phyloP scores from a whole-genome alignment of 2,329 filamentous ascomycete genomes.

The Botrytis aclada region DNA sequence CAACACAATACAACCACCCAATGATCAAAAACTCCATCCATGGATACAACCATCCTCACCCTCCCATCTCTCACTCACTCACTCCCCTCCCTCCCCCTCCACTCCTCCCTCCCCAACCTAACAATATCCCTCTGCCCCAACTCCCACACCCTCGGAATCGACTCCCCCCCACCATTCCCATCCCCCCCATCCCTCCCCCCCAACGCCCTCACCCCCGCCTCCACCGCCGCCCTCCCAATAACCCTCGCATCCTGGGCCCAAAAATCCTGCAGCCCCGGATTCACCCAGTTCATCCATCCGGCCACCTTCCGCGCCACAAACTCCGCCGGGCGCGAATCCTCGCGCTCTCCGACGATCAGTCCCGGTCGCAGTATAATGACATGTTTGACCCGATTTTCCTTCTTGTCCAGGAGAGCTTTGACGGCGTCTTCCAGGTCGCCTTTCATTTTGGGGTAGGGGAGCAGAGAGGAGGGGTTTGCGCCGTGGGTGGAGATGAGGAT shows the following conservation, averaged over 20 bases:
- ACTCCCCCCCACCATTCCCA: no score
- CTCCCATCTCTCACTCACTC: not conserved
- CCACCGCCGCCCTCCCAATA: conserved; percentile 54
- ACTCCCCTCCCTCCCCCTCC: conserved; percentile 25
- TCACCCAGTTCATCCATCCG: conserved; percentile 52
- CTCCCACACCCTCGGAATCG: conserved; percentile 47
- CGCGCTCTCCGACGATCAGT: conserved; percentile 68
- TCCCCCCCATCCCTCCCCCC: conserved; percentile 50
- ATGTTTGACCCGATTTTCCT: conserved; percentile 61
- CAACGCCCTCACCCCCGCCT: conserved; percentile 45
- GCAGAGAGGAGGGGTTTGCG: conserved; percentile 49
- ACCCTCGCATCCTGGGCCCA: conserved; percentile 65
- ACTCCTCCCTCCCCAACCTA: conserved; percentile 46
- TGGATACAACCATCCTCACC: no score
- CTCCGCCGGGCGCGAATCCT: conserved; percentile 59
- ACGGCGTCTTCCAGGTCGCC: conserved; percentile 79
- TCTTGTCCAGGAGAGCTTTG: conserved; percentile 47
- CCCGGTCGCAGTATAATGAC: conserved; percentile 77
- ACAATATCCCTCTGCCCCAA: conserved; percentile 50
- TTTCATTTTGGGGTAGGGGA: conserved; percentile 72
- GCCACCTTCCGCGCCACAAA: conserved; percentile 54
- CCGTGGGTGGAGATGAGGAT: conserved; percentile 48
- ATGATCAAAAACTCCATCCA: not conserved
- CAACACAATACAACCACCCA: not conserved
- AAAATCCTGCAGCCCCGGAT: conserved; percentile 54